Evolutionary conservation across 1,284 basidiomycete genomes (phyloP), one percentile per base, ranked within the genome.

Genomic region (Sanguinoderma infundibulare): DNA sequence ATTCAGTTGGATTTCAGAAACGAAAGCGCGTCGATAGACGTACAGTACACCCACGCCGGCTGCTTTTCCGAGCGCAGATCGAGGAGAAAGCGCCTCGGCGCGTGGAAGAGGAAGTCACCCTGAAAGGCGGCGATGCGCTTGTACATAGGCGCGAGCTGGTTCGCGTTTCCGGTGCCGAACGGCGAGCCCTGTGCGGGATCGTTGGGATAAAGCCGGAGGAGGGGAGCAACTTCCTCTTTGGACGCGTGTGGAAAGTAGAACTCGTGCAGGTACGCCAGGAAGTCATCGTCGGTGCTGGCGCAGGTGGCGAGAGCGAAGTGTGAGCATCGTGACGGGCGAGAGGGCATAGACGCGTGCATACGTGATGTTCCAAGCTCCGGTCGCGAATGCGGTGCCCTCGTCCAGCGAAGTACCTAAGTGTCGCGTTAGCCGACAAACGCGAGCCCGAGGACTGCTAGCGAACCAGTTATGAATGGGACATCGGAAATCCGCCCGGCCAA

Each of bases 41-140:
- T 63, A 84, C 82, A 26, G 67, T 75, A 86, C 0, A 77, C 76
- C 80, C 82, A 85, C 0, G 77, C 75, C 14, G 73, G 72, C 63
- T 83, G 81, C 53, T 78, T 78, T 0, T 68, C 72, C 0, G 79
- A 74, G 0, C 71, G 73, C 24, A 75, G 69, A 35, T 81, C 20
- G 26, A 65, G 50, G 49, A 67, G 54, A 32, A 42, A 60, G 6
- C 66, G 59, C 34, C 82, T 73, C 1, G 81, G 81, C 1, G 75
- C 81, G 53, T 84, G 82, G 69, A 86, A 83, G n/a, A 70, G 62
- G n/a, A 70, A 44, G 49, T 75, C 74, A 8, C 73, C 72, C 49
- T 69, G 63, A 38, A 75, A 63, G 2, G 73, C 69, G 9, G 73
- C 72, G 24, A 73, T 55, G 12, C 74, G 64, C 62, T 73, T 72